Base-by-base conservation (phyloP, 148 eudicot species). In the Vaccinium vitisidaea region DNA sequence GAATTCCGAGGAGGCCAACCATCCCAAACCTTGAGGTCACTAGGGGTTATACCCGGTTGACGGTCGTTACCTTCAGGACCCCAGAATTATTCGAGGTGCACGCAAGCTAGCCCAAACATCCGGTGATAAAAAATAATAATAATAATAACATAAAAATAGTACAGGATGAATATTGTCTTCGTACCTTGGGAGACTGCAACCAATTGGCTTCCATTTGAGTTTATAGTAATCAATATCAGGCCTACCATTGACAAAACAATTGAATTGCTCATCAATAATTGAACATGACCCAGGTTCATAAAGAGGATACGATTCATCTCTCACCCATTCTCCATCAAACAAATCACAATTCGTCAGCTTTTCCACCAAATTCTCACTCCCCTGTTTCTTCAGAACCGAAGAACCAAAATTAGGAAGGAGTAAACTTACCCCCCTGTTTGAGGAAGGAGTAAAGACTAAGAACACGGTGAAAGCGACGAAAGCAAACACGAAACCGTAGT, bases 241-340 rank as follows among this genome's bases (percentile, higher is more conserved):
- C 85, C 98, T 90, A 27, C 89, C 90, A 88, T 93, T 95, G 10
- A 70, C 87, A 74, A 88, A 90, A 84, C 96, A 95, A 85, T 92
- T 84, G 83, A 95, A 95, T 10, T 92, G 90, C 55, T 92, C 93
- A 63, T 92, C 96, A 54, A 95, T 92, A 63, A 83, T 86, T 16
- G 95, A 92, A 83, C 98, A 95, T 0, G 97, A 95, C 54, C 98
- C 95, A 8, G 90, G 92, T 79, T 77, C 75, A 84, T 95, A 95
- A 58, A 92, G 82, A 11, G 98, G 98, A 73, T 88, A 88, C 1
- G 91, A 83, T 67, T 90, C 92, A 86, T 95, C 98, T 80, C 74
- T 92, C 70, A 95, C 97, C 98, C 98, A 95, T 86, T 84, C 81
- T 50, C 98, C 98, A 83, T 95, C 93, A 83, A 87, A 95, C 11